Evolutionary conservation across 2,329 filamentous ascomycete species (phyloP), one percentile per base, ranked within the genome.

Genomic region (Ceratocystis smalleyi): DNA sequence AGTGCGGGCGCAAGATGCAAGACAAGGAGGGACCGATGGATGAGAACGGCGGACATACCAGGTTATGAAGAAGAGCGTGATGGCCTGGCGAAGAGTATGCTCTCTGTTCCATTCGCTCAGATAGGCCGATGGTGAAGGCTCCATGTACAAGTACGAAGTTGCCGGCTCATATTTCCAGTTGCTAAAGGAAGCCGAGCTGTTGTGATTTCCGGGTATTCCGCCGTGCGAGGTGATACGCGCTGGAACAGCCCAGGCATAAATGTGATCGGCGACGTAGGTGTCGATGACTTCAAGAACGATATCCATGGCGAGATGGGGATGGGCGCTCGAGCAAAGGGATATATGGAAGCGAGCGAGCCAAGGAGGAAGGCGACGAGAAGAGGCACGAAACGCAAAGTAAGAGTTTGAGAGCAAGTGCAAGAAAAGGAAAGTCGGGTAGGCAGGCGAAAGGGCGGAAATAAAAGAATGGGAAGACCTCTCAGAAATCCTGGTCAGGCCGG

Each of bases 281-380:
- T 97, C 92, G 75, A 83, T 81, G 67, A 91, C 70, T 76, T 96
- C 91, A 69, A 96, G 86, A 57, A 94, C 84, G 76, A 96, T 84
- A 79, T 97, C 92, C 92, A 97, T 96, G 74, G 73, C 78, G 77
- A 68, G 77, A 68, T 66, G 64, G 40, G 24, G 17, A 19, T 24
- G 30, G 35, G 24, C 22, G 35, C 19, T 65, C 30, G 64, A 12
- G 59, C 12, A 24, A 22, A 40, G 22, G 47, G 57, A 15, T 43
- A 27, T 65, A n/a, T 59, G 30, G 40, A 15, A 40, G 35, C 7
- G 43, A 27, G 27, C 4, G 43, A 49, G 27, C 35, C n/a, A 35
- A 30, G 32, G 49, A 30, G 57, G 51, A 2, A 60, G 17, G 43
- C 19, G 40, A 49, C 19, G 32, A 59, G 51, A n/a, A 35, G 62